Evolutionary conservation across 306 rosid species (phyloP).

Genomic region (Geum urbanum): DNA sequence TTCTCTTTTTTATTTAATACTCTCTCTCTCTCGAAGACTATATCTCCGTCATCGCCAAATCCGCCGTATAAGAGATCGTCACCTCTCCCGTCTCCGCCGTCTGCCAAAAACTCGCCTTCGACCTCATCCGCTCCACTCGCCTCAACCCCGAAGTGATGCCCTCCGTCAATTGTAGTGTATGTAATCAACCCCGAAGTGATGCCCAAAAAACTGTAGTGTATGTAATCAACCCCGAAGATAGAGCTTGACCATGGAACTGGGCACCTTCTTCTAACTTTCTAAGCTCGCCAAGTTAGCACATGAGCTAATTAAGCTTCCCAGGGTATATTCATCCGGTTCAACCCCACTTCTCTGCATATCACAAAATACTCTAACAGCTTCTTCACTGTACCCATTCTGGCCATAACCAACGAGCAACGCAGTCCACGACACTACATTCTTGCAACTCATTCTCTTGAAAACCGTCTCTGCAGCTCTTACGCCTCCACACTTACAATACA

Average conservation of each 20-base stretch:
- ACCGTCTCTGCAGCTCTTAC: conserved; percentile 64
- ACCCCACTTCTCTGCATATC: conserved; percentile 80
- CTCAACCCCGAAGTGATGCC: too few species aligned
- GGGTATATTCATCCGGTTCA: conserved; percentile 72
- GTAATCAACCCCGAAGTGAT: too few species aligned
- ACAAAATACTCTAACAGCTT: conserved; percentile 66
- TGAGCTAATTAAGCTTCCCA: conserved; percentile 87
- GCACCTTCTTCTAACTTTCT: conserved; percentile 96
- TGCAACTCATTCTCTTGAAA: conserved; percentile 62
- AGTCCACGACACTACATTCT: conserved; percentile 90
- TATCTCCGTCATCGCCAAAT: conserved; percentile 76
- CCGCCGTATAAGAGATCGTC: conserved; percentile 90
- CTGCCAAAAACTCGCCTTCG: conserved; percentile 89
- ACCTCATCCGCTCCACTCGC: conserved; percentile 89
- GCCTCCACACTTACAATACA: conserved; percentile 80
- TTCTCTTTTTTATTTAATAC: too few species aligned
- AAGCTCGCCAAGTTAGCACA: conserved; percentile 91
- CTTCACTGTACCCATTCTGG: conserved; percentile 79
- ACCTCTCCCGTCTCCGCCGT: conserved; percentile 92
- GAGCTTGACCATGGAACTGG: conserved; percentile 77
- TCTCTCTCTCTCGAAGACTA: too few species aligned
- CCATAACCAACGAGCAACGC: conserved; percentile 92
- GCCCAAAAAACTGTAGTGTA: conserved; percentile 62
- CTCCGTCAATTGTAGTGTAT: too few species aligned
- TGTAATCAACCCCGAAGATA: conserved; percentile 64